Base-by-base conservation (phyloP, 2,329 filamentous ascomycete genomes). In the Ambrosiella cleistominuta region DNA sequence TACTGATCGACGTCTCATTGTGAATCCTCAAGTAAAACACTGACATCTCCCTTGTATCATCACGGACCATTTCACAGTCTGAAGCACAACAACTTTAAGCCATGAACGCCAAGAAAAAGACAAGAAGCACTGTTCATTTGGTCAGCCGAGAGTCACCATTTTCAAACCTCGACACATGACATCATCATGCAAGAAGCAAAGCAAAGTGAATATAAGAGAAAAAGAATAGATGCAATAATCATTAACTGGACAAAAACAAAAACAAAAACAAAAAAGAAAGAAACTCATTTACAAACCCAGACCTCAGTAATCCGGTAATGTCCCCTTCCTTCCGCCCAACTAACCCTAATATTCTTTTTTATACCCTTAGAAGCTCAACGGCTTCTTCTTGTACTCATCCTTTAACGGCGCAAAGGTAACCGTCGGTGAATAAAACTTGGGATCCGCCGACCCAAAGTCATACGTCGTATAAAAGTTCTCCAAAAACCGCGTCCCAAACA, bases 381-480 rank as follows among this genome's bases (percentile, higher is more conserved):
- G 27, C 27, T 27, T 11, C 36, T 15, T 17, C 56, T 58, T 56
- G 37, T 50, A 61, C 38, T 56, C 59, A 8, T 55, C 38, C 59
- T 66, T 67, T n/a, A 66, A 19, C 36, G 63, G 63, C 15, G 63
- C 62, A 17, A 66, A 64, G 6, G 65, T 64, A 9, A 67, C 35
- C 0, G 47, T 61, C 13, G 66, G 64, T 0, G 13, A 1, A 1
- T 61, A 60, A 1, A 60, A 50, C 2, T 19, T 5, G 6, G 62
- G 59, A 49, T 62, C 44, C 39, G 50, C 55, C 7, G 53, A 47
- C 0, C 68, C 67, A 42, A 66, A 70, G 60, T 70, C 65, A 61
- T 63, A 69, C 1, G 69, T 61, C 0, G 67, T 68, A 57, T 70
- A 71, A 37, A 69, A 66, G 58, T 66, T 66, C 11, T 61, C 40